Base-by-base conservation (phyloP, 306 rosid species). In the Quercus gilva region DNA sequence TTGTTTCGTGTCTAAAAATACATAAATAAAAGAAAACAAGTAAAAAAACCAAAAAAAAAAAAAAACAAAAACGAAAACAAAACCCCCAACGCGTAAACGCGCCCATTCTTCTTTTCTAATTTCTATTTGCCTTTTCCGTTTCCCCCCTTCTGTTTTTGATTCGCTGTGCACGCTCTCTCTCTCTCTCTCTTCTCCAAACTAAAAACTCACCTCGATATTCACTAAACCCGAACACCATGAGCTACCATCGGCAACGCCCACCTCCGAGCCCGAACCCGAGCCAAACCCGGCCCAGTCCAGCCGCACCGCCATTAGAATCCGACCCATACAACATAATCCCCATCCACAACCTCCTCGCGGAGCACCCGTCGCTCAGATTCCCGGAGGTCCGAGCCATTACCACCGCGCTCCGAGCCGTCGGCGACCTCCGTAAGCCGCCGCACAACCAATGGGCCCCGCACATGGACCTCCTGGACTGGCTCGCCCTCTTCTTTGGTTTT, bases 381-480 rank as follows among this genome's bases (percentile, higher is more conserved):
- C 99, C 97, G 0, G 99, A 94, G 86, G 97, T 92, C 0, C 97
- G 99, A 15, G 99, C 99, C 19, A 95, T 94, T 13, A 87, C 82
- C 0, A 89, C 97, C 0, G 91, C 95, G 0, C 87, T 94, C 5
- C 84, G 81, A 1, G 53, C 97, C 19, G 97, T 92, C 1, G 97
- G 97, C 0, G 49, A 92, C 78, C 97, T 94, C 84, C 85, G 97
- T 0, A 81, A 84, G 2, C 99, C 97, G 2, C 99, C 96, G 0
- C 88, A 83, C 80, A 76, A 23, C 14, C 91, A 85, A 86, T 95
- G 99, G 99, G 91, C 76, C 0, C 61, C 76, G 2, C 84, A 87
- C 76, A 78, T 86, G 89, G 99, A 95, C 89, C 90, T 95, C 76
- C 92, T 95, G 1, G 98, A 95, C 77, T 95, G 99, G 99, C 91